Evolutionary conservation across 1,284 basidiomycete species (phyloP), one percentile per base, ranked within the genome.

Genomic region (Cronartium quercuum): DNA sequence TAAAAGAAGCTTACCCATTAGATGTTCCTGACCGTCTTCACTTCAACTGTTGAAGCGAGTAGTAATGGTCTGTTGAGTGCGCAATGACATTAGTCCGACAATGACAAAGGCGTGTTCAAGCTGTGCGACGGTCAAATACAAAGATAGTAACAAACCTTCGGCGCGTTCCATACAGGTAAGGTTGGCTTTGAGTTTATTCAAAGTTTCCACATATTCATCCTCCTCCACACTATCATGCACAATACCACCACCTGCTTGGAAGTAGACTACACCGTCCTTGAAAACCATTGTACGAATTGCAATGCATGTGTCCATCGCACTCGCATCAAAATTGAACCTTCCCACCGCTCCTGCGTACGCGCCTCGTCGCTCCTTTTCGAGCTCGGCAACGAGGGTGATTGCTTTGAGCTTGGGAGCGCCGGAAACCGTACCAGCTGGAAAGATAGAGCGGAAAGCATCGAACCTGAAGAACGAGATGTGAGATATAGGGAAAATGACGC

Each of bases 351-450:
- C 96, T 6, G 94, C 96, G 80, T 99, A 99, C 6, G 98, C 90
- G 34, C 95, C 95, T 44, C 96, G 86, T 64, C 89, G 88, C 82
- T 98, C 93, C 80, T 89, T 86, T 82, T 98, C 96, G 61, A 98
- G 84, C 21, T 88, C 88, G 13, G 89, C 89, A 51, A 99, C 85
- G 42, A 99, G 88, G 82, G 98, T 93, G 78, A 99, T 93, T 0
- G 96, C 96, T 81, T 96, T 95, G 83, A 99, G 94, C 84, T 99
- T 99, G 1, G 96, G 96, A 38, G 96, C 96, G 15, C 96, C 96
- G 0, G 93, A 96, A n/a, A 99, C 95, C 1, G 96, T 99, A 0
- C 96, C 96, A 5, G 96, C 95, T 0, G 96, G 96, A 85, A 99
- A 98, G 79, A 99, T 98, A 60, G 94, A 98, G 29, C 96, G 89